Base-by-base conservation (phyloP, 805 yeast species). In the Candida maltosa region DNA sequence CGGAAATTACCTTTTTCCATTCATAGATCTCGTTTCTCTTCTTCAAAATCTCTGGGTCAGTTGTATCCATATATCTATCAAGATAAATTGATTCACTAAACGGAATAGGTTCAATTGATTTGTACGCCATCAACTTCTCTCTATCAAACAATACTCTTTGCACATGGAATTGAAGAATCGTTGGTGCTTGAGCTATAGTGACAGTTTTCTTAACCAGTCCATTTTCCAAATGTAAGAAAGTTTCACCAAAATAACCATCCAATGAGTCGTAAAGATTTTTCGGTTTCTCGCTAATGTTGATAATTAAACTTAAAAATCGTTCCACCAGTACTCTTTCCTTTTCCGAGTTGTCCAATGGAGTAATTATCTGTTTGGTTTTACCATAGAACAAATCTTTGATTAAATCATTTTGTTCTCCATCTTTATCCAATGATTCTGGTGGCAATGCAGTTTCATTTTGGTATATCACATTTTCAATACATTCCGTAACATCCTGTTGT, bases 401-500 rank as follows among this genome's bases (percentile, higher is more conserved):
- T 18, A 87, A 54, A 57, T 93, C 98, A 35, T 72, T 59, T 52
- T 91, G 97, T 54, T 91, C 97, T 16, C 78, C 74, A 48, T 88
- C 72, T 4, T 55, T 58, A 33, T 84, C 94, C 31, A 82, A 51
- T 1, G 58, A 56, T 11, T 68, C 69, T 0, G 96, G 94, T 33
- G 73, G 78, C 38, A 85, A 70, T 0, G 96, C 94, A 17, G 95
- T 86, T 54, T 91, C 97, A 24, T 93, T 65, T 56, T 91, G 97
- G 44, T 83, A 85, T 10, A 89, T 69, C 6, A 93, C 97, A 56
- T 93, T 93, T 37, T 89, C 95, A 51, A 91, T 88, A 58, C 97
- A 91, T 55, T 93, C 98, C 0, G 97, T 88, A 14, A 93, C 97
- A 65, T 93, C 98, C 56, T 93, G 98, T 55, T 93, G 98, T 45